Evolutionary conservation across 2,329 filamentous ascomycete species (phyloP).

Genomic region (Orbilia blumenaviensis): DNA sequence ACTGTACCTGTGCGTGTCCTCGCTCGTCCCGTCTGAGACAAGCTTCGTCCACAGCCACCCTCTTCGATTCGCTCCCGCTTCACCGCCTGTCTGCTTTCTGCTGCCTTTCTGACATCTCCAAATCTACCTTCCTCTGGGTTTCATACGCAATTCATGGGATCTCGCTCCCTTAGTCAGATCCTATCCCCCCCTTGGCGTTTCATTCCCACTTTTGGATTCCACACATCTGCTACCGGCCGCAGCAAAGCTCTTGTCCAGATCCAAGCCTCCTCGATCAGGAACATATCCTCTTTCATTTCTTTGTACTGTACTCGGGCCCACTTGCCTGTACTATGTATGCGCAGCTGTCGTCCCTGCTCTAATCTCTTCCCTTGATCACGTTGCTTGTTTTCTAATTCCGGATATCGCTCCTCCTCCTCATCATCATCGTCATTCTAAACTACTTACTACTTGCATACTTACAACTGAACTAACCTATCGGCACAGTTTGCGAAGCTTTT

Average conservation of each 20-base stretch:
- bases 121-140: constrained; percentile 15
- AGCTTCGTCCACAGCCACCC: constrained; percentile 41
- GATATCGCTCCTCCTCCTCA: constrained; percentile 13
- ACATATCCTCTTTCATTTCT: background rate
- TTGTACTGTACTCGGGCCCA: constrained; percentile 4
- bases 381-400: constrained; percentile 52
- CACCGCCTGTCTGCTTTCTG: constrained; percentile 29
- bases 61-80: constrained; percentile 33
- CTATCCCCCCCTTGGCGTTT: constrained; percentile 46
- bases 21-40: constrained; percentile 31
- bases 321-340: constrained; percentile 40
- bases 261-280: constrained; percentile 50
- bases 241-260: constrained; percentile 37
- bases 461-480: constrained; percentile 30
- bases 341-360: constrained; percentile 34
- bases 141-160: constrained; percentile 35
- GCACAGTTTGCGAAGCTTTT: constrained; percentile 33
- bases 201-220: constrained; percentile 50
- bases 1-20: background rate
- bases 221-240: constrained; percentile 38
- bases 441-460: background rate
- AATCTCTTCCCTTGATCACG: constrained; percentile 38
- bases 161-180: constrained; percentile 48
- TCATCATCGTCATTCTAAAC: background rate
- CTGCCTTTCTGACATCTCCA: constrained; percentile 16